Conservation (phyloP, 108 stramenopile genomes). For the Aurantiochytrium sp. region DNA sequence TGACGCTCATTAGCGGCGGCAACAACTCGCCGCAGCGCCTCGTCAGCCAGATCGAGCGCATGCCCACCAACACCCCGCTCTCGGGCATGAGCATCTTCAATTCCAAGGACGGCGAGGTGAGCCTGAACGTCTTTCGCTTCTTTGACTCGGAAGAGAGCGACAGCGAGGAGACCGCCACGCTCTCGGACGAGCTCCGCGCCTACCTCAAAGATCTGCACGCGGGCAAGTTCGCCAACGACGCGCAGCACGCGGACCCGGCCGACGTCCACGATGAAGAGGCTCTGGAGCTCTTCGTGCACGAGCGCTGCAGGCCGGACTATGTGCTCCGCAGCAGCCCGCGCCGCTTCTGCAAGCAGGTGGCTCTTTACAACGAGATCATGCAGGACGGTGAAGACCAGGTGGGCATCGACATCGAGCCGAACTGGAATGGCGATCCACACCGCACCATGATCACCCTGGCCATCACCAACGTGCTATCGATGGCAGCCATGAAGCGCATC, state of each 20-base stretch:
- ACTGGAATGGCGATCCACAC: constrained; percentile 68
- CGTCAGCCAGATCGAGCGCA: constrained; percentile 70
- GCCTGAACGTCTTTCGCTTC: constrained; percentile 84
- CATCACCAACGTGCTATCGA: constrained; percentile 78
- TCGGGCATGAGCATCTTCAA: constrained; percentile 79
- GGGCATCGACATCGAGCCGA: constrained; percentile 54
- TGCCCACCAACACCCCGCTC: constrained; percentile 59
- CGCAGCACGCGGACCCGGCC: constrained; percentile 52
- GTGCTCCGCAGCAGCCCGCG: constrained; percentile 21
- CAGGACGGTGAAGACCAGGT: constrained; percentile 47
- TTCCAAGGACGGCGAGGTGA: constrained; percentile 72
- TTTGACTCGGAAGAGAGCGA: constrained; percentile 51
- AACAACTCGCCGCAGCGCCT: constrained; percentile 73
- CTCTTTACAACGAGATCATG: constrained; percentile 24
- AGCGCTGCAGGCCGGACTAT: constrained; percentile 18
- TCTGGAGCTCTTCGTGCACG: neutral
- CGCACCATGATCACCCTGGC: constrained; percentile 53
- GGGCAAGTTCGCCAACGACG: constrained; percentile 41
- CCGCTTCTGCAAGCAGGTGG: constrained; percentile 40
- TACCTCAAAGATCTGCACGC: constrained; percentile 63
- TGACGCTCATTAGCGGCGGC: constrained; percentile 78
- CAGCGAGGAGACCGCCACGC: neutral
- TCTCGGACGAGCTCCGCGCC: constrained; percentile 54
- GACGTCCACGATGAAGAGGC: constrained; percentile 28
- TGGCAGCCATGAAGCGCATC: constrained; percentile 74